A percentile compares a stretch with the other conserved stretches of the same genome.
These are phyloP conservation scores for Cladosporium colombiae DNA, from an alignment of 2,329 filamentous ascomycete genomes.

Conservation along the genomic window DNA sequence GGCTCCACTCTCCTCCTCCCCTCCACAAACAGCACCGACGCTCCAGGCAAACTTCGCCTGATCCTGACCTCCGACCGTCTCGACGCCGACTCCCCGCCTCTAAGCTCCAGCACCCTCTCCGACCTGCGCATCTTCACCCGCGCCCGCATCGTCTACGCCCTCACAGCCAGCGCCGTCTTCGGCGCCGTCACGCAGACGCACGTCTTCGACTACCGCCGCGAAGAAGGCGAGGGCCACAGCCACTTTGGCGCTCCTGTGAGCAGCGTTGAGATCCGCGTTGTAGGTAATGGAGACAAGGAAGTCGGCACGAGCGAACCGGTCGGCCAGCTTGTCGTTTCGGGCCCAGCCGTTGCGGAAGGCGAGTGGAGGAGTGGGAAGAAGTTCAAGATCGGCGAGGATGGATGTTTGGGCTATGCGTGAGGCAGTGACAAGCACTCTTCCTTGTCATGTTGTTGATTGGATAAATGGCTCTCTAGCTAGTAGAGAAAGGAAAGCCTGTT, in stretches of 20 bases:
- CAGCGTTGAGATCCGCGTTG: constrained; percentile 69
- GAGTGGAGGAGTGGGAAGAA: constrained; percentile 41
- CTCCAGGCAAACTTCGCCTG: constrained; percentile 74
- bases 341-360: constrained; percentile 70
- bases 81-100: constrained; percentile 60
- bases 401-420: constrained; percentile 18
- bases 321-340: constrained; percentile 63
- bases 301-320: constrained; percentile 60
- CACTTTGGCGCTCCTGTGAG: constrained; percentile 85
- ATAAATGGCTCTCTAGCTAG: neutral
- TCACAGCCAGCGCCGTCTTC: constrained; percentile 80
- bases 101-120: constrained; percentile 71
- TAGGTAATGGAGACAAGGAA: constrained; percentile 47
- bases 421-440: neutral
- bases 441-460: neutral
- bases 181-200: constrained; percentile 87
- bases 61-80: constrained; percentile 76
- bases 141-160: constrained; percentile 79
- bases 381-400: constrained; percentile 13
- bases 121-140: constrained; percentile 81
- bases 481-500: neutral
- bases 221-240: constrained; percentile 45
- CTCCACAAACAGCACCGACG: constrained; percentile 55
- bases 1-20: constrained; percentile 63
- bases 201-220: constrained; percentile 78